A percentile compares a stretch with the other conserved stretches of the same genome.
Conservation (phyloP, 176 grass and related monocot genomes). For the Oryza rufipogon region DNA sequence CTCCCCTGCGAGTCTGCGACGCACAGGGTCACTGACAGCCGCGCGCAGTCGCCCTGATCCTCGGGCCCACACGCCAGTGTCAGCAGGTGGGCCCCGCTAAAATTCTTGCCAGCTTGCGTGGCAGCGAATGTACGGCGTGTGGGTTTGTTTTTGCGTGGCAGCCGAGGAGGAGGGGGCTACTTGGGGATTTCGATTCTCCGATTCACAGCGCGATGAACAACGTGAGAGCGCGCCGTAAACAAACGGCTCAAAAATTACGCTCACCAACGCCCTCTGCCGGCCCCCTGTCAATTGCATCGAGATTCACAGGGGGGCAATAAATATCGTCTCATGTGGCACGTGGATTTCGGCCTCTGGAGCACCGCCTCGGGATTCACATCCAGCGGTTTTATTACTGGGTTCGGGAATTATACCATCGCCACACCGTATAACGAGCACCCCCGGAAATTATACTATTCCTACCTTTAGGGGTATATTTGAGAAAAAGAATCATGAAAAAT, state of each 20-base stretch:
- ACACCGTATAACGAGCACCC: neutral
- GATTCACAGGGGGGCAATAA: slow-evolving; percentile 45
- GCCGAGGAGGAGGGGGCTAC: neutral
- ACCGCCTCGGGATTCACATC: slow-evolving; percentile 33
- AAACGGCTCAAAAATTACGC: neutral
- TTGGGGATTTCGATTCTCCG: slow-evolving; percentile 6
- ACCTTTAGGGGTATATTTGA: no score
- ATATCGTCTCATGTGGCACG: slow-evolving; percentile 33
- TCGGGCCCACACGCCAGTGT: neutral
- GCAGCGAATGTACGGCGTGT: slow-evolving; percentile 31
- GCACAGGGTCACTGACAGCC: neutral
- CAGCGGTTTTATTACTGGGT: neutral
- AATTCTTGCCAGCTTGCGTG: neutral
- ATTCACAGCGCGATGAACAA: neutral
- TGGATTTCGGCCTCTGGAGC: slow-evolving; percentile 20
- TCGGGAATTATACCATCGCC: neutral
- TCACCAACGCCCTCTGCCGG: slow-evolving; percentile 7
- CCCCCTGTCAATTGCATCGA: slow-evolving; percentile 1
- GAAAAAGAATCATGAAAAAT: no score
- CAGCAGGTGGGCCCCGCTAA: neutral
- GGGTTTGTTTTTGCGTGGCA: neutral
- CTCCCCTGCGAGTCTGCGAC: no score
- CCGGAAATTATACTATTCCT: no score
- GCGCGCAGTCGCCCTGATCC: neutral
- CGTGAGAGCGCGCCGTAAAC: neutral